A percentile compares a stretch with the other conserved stretches of the same genome.
Evolutionary conservation across 208 protist genomes (phyloP).

Genomic region (Crithidia expoeki): DNA sequence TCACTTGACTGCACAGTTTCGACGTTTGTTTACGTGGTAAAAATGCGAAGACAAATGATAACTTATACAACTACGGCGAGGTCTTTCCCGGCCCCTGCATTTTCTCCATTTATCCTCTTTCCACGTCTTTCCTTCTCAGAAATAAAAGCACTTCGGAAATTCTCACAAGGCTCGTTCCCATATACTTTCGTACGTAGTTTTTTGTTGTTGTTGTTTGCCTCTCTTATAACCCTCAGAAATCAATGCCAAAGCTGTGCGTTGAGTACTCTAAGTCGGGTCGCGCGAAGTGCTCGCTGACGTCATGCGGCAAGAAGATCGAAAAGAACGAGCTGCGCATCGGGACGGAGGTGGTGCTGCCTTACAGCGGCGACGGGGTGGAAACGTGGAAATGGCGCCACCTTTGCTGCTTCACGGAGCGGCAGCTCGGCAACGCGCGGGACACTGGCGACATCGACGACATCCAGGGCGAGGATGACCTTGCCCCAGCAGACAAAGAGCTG

Average conservation of each 20-base stretch:
- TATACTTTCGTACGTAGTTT: no score
- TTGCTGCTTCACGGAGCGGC: slow-evolving; percentile 84
- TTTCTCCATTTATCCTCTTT: no score
- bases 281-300: slow-evolving; percentile 55
- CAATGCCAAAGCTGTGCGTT: slow-evolving; percentile 67
- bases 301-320: slow-evolving; percentile 61
- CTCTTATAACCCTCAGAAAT: no score
- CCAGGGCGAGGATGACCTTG: slow-evolving; percentile 65
- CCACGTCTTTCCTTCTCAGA: no score
- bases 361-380: slow-evolving; percentile 44
- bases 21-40: no score
- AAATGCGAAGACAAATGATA: no score
- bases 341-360: slow-evolving; percentile 58
- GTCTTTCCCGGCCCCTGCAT: no score
- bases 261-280: slow-evolving; percentile 82
- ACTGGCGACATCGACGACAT: slow-evolving; percentile 66
- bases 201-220: neutral
- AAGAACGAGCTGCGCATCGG: slow-evolving; percentile 87
- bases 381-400: slow-evolving; percentile 84
- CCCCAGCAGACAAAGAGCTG: slow-evolving; percentile 54
- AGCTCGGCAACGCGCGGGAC: slow-evolving; percentile 65
- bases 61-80: no score
- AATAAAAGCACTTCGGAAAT: no score
- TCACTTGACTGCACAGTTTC: no score
- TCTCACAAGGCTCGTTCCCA: no score